Conservation (phyloP, 2,329 filamentous ascomycete species). For the Ophioceras dolichostomum region DNA sequence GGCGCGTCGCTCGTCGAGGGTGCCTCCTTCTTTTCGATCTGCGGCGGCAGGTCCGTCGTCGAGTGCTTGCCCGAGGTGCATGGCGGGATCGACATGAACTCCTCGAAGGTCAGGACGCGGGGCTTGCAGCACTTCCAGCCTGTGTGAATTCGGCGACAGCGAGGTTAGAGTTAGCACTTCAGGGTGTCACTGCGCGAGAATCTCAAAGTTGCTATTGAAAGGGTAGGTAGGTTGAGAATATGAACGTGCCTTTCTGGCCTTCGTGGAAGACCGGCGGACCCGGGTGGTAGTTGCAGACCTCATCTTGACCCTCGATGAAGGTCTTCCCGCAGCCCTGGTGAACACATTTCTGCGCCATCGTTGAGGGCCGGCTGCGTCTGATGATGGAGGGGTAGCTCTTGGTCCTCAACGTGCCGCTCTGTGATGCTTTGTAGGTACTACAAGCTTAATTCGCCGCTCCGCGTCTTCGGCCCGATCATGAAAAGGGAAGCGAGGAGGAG, state of each 20-base stretch:
- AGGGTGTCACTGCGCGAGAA: no score
- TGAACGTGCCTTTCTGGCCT: conserved; percentile 86
- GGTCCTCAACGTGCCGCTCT: no score
- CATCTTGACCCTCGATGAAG: conserved; percentile 62
- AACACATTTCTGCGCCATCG: conserved; percentile 76
- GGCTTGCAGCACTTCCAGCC: conserved; percentile 99
- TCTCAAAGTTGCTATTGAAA: no score
- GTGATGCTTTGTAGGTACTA: no score
- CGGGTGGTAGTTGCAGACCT: conserved; percentile 84
- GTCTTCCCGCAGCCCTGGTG: conserved; percentile 91
- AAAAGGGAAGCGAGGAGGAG: no score
- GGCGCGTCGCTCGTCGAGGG: conserved; percentile 26
- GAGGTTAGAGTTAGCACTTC: no score
- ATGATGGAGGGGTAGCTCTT: no score
- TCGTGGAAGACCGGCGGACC: conserved; percentile 94
- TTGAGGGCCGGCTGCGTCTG: no score
- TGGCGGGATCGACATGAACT: conserved; percentile 85
- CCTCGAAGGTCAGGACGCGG: conserved; percentile 91
- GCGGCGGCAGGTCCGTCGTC: conserved; percentile 60
- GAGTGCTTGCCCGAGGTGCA: conserved; percentile 92
- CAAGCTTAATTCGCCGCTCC: no score
- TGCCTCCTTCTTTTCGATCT: conserved; percentile 44
- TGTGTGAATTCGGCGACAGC: conserved; percentile 24
- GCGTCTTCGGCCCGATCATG: no score
- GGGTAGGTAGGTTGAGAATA: no score